Conservation (phyloP, 306 rosid species). For the Prunus mira region DNA sequence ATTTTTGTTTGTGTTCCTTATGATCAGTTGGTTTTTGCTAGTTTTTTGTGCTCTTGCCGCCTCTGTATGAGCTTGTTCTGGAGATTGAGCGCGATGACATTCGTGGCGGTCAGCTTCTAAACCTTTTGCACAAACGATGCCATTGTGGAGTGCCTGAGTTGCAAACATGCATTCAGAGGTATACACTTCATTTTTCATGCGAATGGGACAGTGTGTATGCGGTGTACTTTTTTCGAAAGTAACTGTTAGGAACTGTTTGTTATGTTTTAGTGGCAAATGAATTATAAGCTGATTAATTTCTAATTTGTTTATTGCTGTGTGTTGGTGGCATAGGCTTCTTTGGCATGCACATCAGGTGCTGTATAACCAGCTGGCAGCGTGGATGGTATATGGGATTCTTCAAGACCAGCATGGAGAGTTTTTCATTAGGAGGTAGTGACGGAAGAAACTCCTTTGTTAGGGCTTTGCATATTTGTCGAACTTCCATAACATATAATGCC, state of each 20-base stretch:
- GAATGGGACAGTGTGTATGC: not conserved
- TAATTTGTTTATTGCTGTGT: constrained; percentile 18
- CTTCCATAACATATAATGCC: constrained; percentile 18
- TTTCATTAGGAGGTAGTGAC: constrained; percentile 71
- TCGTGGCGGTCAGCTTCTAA: constrained; percentile 90
- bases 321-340: constrained; percentile 84
- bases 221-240: not conserved
- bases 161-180: constrained; percentile 95
- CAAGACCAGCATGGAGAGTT: constrained; percentile 90
- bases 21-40: constrained; percentile 12
- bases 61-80: constrained; percentile 66
- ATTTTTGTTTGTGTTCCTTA: not conserved
- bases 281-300: constrained; percentile 19
- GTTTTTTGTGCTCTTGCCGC: constrained; percentile 89
- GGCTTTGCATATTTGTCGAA: not conserved
- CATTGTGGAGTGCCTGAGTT: constrained; percentile 98
- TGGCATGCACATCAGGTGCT: constrained; percentile 98
- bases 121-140: constrained; percentile 77
- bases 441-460: not conserved
- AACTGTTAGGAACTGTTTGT: not conserved
- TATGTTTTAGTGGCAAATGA: not conserved
- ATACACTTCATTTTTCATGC: constrained; percentile 16
- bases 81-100: constrained; percentile 87
- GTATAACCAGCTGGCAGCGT: constrained; percentile 93
- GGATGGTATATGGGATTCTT: constrained; percentile 96